Percentiles rank a stretch among this genome's conserved stretches.
Conservation (phyloP, 345 rosid genomes). For the Aquilaria malaccensis region DNA sequence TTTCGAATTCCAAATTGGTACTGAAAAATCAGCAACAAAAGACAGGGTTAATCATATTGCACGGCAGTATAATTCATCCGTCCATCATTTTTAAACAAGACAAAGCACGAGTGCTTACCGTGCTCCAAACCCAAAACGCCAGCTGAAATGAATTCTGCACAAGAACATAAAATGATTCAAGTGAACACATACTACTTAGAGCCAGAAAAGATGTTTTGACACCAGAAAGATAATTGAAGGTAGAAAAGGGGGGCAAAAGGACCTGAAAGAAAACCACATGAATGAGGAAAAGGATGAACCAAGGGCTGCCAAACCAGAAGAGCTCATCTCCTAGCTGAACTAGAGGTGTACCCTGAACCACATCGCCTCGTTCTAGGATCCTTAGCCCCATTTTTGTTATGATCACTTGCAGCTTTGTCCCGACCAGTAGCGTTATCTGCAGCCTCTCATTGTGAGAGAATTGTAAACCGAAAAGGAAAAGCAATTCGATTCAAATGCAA, state of each 20-base stretch:
- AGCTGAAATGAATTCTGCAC: constrained; percentile 44
- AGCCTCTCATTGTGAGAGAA: not conserved
- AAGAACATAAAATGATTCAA: not conserved
- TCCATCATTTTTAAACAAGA: not conserved
- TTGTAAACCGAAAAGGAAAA: no score
- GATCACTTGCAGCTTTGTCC: constrained; percentile 51
- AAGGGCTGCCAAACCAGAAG: constrained; percentile 52
- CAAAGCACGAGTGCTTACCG: constrained; percentile 17
- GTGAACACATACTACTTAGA: not conserved
- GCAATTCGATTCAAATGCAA: no score
- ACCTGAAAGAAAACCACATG: constrained; percentile 49
- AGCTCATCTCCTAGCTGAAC: constrained; percentile 47
- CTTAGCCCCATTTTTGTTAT: constrained; percentile 47
- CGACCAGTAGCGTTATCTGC: constrained; percentile 41
- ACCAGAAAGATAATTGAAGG: no score
- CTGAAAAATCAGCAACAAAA: constrained; percentile 5
- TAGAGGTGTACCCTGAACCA: constrained; percentile 38
- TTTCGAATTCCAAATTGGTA: constrained; percentile 19
- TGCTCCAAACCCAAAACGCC: constrained; percentile 37
- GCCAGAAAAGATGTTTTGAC: no score
- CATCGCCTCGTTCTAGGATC: constrained; percentile 21
- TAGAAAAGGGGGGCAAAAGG: not conserved
- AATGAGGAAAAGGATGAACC: constrained; percentile 32
- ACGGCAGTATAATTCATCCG: no score
- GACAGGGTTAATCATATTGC: no score